phyloP scores from a whole-genome alignment of 805 yeast species.

The Candida adriatica region DNA sequence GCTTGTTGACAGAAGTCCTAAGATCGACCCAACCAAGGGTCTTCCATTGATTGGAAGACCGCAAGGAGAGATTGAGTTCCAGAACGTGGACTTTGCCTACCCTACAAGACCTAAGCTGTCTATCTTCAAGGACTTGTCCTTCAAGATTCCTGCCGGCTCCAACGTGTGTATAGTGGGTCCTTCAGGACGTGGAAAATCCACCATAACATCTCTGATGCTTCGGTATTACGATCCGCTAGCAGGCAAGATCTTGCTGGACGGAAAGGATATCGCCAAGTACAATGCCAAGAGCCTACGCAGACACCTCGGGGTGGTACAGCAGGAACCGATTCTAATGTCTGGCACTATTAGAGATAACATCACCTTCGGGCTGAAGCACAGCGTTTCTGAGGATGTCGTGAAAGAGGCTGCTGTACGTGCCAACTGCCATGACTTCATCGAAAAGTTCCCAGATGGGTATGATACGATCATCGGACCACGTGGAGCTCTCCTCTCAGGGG shows the following conservation, averaged over 20 bases:
- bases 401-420: constrained; percentile 41
- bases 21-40: constrained; percentile 63
- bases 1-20: constrained; percentile 68
- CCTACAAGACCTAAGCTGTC: constrained; percentile 79
- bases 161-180: constrained; percentile 74
- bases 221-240: constrained; percentile 44
- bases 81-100: constrained; percentile 66
- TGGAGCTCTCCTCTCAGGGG: constrained; percentile 70
- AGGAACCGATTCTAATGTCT: constrained; percentile 68
- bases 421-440: constrained; percentile 54
- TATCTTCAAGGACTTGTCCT: constrained; percentile 41
- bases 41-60: constrained; percentile 31
- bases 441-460: constrained; percentile 55
- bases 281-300: constrained; percentile 50
- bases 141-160: constrained; percentile 47
- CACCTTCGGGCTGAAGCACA: constrained; percentile 46
- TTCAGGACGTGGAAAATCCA: constrained; percentile 91
- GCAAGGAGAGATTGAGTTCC: constrained; percentile 48
- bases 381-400: constrained; percentile 46
- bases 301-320: constrained; percentile 67
- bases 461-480: constrained; percentile 67
- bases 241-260: constrained; percentile 45
- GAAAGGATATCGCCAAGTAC: constrained; percentile 40
- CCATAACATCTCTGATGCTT: constrained; percentile 54
- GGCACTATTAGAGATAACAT: constrained; percentile 79